phyloP scores from a whole-genome alignment of 768 basidiomycete genomes.

The Panellus pusillus region DNA sequence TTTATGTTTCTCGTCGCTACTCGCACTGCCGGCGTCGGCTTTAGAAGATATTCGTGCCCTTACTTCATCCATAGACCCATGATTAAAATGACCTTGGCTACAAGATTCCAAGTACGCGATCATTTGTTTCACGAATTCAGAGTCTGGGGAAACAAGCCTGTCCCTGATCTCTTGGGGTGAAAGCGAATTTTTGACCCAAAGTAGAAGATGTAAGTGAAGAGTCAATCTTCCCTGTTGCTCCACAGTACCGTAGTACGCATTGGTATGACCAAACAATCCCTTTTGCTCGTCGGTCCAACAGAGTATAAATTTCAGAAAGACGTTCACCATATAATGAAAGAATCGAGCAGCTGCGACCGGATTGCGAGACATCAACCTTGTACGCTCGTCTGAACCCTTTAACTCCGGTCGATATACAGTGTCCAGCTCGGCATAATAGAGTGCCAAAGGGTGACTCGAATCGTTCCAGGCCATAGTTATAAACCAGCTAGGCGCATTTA shows the following conservation, averaged over 20 bases:
- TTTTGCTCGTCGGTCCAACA: background rate
- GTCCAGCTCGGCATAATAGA: conserved; percentile 27
- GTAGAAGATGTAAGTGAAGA: conserved; percentile 27
- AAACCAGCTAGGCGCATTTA: conserved; percentile 33
- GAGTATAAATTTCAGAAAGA: conserved; percentile 17
- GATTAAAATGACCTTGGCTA: conserved; percentile 11
- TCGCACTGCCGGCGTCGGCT: background rate
- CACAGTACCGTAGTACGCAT: conserved; percentile 11
- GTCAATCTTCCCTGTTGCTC: no score
- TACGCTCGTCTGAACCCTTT: background rate
- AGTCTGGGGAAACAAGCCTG: background rate
- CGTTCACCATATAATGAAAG: conserved; percentile 20
- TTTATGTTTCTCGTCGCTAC: no score
- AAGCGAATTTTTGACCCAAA: conserved; percentile 24
- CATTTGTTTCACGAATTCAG: background rate
- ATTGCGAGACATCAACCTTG: conserved; percentile 7
- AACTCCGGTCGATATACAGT: conserved; percentile 22
- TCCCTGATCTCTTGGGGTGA: conserved; percentile 20
- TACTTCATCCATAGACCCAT: conserved; percentile 21
- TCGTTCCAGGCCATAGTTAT: conserved; percentile 35
- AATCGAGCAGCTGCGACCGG: conserved; percentile 23
- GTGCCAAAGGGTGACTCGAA: conserved; percentile 29
- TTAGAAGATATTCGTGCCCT: background rate
- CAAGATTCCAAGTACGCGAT: background rate
- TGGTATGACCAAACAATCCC: conserved; percentile 19